Percentiles rank a stretch among this genome's conserved stretches.
Conservation (phyloP, 768 basidiomycete genomes). For the Clathrus columnatus region DNA sequence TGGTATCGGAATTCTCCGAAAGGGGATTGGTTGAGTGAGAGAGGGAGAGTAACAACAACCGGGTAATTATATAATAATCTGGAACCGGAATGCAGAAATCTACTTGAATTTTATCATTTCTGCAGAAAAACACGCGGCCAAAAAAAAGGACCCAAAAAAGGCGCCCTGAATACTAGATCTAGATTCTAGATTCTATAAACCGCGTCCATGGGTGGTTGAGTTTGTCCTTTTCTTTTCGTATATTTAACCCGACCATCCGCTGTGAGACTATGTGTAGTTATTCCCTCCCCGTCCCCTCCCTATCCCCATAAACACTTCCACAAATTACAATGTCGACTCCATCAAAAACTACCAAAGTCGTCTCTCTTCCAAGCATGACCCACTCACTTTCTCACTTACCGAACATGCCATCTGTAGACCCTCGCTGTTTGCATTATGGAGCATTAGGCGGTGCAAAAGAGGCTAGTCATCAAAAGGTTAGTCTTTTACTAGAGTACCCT, state of each 20-base stretch:
- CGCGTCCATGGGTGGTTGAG: no score
- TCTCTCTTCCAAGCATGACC: slow-evolving; percentile 9
- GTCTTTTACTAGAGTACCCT: neutral
- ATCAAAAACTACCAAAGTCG: slow-evolving; percentile 3
- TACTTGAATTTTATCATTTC: no score
- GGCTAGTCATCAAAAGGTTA: slow-evolving; percentile 7
- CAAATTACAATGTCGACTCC: neutral
- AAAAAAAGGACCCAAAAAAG: no score
- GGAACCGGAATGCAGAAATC: no score
- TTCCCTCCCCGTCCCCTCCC: neutral
- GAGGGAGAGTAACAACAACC: neutral
- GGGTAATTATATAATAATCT: neutral
- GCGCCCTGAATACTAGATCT: no score
- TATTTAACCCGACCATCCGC: no score
- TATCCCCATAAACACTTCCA: neutral
- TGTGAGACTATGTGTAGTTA: no score
- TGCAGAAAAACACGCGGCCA: no score
- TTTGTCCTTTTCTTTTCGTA: no score
- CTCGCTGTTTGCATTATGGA: slow-evolving; percentile 1
- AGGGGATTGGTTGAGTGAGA: neutral
- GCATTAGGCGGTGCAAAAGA: slow-evolving; percentile 4
- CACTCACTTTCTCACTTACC: slow-evolving; percentile 2
- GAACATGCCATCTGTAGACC: slow-evolving; percentile 7
- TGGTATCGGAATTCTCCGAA: neutral
- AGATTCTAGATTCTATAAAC: no score